Percentiles rank a stretch among this genome's conserved stretches.
Evolutionary conservation across 257 asterid genomes (phyloP).

Genomic region (Solanum piurae): DNA sequence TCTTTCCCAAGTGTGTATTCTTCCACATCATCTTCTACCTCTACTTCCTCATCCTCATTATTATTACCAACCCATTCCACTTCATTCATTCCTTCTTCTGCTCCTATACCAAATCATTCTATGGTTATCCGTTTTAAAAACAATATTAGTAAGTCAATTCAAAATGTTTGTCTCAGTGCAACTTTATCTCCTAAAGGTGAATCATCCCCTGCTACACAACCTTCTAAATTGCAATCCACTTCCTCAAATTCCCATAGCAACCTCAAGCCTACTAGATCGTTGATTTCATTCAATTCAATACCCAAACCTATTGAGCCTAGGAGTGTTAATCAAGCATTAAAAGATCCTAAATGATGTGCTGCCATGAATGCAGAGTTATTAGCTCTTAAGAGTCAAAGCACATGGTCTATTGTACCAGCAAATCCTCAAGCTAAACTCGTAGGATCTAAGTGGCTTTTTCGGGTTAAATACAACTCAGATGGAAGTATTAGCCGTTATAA

Average conservation of each 20-base stretch:
- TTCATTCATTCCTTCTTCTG: not conserved
- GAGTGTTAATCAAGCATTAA: too few species aligned
- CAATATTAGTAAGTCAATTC: not conserved
- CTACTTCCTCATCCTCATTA: not conserved
- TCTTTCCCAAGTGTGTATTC: not conserved
- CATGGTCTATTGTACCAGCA: not conserved
- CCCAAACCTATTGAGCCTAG: too few species aligned
- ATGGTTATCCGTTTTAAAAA: not conserved
- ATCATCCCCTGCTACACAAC: too few species aligned
- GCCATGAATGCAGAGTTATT: not conserved
- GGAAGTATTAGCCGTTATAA: not conserved
- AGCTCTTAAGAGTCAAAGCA: not conserved
- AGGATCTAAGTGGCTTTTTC: not conserved
- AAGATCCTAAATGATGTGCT: not conserved
- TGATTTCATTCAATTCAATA: too few species aligned
- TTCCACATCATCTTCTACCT: not conserved
- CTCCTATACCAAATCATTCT: not conserved
- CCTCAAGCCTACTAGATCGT: too few species aligned
- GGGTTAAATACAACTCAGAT: not conserved
- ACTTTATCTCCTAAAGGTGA: too few species aligned
- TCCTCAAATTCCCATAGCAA: too few species aligned
- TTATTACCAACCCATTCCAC: not conserved
- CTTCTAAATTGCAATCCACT: too few species aligned
- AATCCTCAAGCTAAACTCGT: too few species aligned
- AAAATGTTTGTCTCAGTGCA: not conserved